Evolutionary conservation across 2,329 filamentous ascomycete species (phyloP), one percentile per base, ranked within the genome.

Genomic region (Cladosporium sp.): DNA sequence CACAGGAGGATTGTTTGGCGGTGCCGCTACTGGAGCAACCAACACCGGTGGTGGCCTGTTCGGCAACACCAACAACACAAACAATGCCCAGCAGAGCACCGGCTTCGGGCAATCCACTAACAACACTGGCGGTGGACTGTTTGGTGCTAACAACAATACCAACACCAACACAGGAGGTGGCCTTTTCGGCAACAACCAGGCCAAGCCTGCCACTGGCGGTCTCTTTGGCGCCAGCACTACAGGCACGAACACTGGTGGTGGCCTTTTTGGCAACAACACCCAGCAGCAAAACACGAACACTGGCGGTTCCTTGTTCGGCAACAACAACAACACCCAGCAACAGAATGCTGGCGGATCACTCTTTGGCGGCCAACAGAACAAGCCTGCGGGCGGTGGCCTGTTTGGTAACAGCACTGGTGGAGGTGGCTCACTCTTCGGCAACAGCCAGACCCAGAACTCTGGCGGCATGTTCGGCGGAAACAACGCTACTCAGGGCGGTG

Each of bases 311-410:
- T 65, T 78, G 12, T 78, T 78, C 55, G 75, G 73, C 37, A 70
- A 80, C 64, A 76, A 80, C 64, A 76, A 73, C 47, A 70, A 80
- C 64, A 76, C 72, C 45, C 82, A 84, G 65, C 78, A 78, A 67
- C 78, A 82, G 64, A 73, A 74, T 51, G 75, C 76, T 47, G 71
- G 75, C 43, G 74, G 77, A 22, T 52, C 47, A 9, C 38, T 65
- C 17, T 65, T 65, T 51, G 64, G 64, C 17, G 39, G 43, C 7
- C 42, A 49, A 28, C 61, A 66, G 40, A 63, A 59, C 54, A 69
- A 66, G 52, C 61, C 66, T 34, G 60, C 66, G 9, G 62, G 65
- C 6, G 64, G 64, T 7, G 63, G 66, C 15, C 58, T 72, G 19
- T 81, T 81, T 63, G 78, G 78, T 62, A 74, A 63, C 69, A 72